These are phyloP conservation scores for Fonsecaea pedrosoi DNA, from an alignment of 2,329 filamentous ascomycete genomes.

Conservation along the genomic window DNA sequence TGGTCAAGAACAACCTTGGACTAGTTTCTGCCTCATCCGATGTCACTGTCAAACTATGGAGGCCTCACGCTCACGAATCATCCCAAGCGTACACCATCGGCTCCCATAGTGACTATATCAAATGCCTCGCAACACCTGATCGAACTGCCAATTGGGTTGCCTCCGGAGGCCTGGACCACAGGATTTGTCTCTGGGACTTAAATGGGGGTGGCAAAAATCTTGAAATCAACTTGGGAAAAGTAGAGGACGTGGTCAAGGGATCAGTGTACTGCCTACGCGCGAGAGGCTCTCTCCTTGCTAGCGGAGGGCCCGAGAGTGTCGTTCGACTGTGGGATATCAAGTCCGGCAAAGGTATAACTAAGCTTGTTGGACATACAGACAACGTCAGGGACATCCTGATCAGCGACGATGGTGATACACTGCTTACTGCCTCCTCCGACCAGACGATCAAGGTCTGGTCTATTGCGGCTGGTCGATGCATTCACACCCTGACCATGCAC, in stretches of 20 bases:
- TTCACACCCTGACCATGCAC: conserved; percentile 99
- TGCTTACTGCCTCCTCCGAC: conserved; percentile 93
- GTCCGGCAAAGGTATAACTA: conserved; percentile 88
- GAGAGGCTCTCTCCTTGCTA: conserved; percentile 81
- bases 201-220: conserved; percentile 84
- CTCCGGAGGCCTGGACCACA: conserved; percentile 89
- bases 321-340: conserved; percentile 91
- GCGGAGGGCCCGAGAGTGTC: conserved; percentile 91
- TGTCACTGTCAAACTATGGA: conserved; percentile 90
- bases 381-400: conserved; percentile 91
- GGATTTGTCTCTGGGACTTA: conserved; percentile 92
- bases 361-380: conserved; percentile 95
- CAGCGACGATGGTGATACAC: conserved; percentile 84
- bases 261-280: conserved; percentile 91
- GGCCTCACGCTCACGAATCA: conserved; percentile 69
- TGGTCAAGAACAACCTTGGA: conserved; percentile 77
- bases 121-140: conserved; percentile 82
- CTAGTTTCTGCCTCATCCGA: conserved; percentile 93
- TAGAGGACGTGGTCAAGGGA: conserved; percentile 84
- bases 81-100: conserved; percentile 76
- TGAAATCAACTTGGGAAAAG: conserved; percentile 75
- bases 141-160: conserved; percentile 81
- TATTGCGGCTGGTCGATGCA: conserved; percentile 89
- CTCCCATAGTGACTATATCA: conserved; percentile 94
- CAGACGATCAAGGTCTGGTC: conserved; percentile 99